phyloP scores from a whole-genome alignment of 768 basidiomycete genomes.

The Harrya chromipes region DNA sequence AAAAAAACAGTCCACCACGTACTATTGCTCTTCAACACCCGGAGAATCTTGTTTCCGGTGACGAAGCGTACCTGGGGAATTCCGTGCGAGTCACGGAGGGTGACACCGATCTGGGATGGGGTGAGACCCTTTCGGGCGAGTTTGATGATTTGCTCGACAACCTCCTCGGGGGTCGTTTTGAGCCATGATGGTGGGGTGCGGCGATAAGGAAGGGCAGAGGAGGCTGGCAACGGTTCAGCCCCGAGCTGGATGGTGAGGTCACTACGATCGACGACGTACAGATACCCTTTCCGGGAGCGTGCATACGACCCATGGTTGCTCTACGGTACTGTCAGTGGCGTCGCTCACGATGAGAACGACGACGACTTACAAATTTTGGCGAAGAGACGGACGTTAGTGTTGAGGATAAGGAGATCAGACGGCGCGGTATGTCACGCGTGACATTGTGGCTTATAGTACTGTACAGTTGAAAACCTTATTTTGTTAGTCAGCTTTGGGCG shows the following conservation, averaged over 20 bases:
- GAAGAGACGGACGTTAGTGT: constrained; percentile 10
- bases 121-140: constrained; percentile 97
- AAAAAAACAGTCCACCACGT: constrained; percentile 37
- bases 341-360: constrained; percentile 9
- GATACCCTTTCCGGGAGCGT: constrained; percentile 99
- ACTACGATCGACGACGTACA: constrained; percentile 50
- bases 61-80: constrained; percentile 98
- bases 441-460: constrained; percentile 40
- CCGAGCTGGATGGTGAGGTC: constrained; percentile 10
- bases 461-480: constrained; percentile 64
- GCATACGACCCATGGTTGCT: constrained; percentile 91
- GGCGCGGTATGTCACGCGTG: constrained; percentile 26
- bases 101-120: constrained; percentile 97
- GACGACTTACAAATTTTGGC: constrained; percentile 37
- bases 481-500: constrained; percentile 29
- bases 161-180: constrained; percentile 93
- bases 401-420: constrained; percentile 21
- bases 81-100: constrained; percentile 96
- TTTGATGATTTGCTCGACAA: constrained; percentile 95
- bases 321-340: constrained; percentile 23
- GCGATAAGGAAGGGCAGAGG: constrained; percentile 97
- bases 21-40: constrained; percentile 96
- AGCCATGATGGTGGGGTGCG: constrained; percentile 94
- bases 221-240: constrained; percentile 42
- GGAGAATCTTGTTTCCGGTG: constrained; percentile 98